Percentiles rank a stretch among this genome's conserved stretches.
phyloP scores from a whole-genome alignment of 176 grass and related monocot species.

The Leersia perrieri region DNA sequence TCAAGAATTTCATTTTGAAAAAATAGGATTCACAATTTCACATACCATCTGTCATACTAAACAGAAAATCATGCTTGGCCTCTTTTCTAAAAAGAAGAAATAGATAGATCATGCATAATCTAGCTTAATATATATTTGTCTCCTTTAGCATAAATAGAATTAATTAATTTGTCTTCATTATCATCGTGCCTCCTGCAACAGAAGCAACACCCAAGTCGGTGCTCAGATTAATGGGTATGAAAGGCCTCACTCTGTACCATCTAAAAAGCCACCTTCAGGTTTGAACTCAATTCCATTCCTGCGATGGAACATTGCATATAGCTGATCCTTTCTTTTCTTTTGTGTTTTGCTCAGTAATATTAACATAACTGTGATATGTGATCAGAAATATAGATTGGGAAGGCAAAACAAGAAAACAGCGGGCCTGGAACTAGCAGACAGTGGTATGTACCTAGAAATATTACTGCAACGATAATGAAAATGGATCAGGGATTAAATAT shows the following conservation, averaged over 20 bases:
- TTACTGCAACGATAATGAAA: neutral
- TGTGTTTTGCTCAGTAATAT: neutral
- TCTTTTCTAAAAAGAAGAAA: neutral
- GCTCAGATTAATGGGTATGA: slow-evolving; percentile 78
- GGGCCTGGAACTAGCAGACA: slow-evolving; percentile 27
- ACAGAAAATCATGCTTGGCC: too few relatives aligned
- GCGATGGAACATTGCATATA: neutral
- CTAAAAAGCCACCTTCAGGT: slow-evolving; percentile 98
- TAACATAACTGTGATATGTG: neutral
- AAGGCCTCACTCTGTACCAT: slow-evolving; percentile 84
- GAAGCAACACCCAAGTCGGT: slow-evolving; percentile 91
- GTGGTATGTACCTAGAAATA: slow-evolving; percentile 29
- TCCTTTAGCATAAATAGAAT: neutral
- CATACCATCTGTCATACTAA: neutral
- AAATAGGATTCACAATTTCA: neutral
- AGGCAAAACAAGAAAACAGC: slow-evolving; percentile 42
- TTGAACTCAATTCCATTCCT: neutral
- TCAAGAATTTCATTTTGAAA: neutral
- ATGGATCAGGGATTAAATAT: too few relatives aligned
- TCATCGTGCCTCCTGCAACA: slow-evolving; percentile 26
- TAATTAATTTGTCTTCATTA: neutral
- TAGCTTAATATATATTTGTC: neutral
- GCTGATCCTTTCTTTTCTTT: neutral
- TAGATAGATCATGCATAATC: neutral
- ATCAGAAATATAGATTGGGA: slow-evolving; percentile 84